phyloP scores from a whole-genome alignment of 1,139 yeast genomes.

The Protomyces arabidopsidicola region DNA sequence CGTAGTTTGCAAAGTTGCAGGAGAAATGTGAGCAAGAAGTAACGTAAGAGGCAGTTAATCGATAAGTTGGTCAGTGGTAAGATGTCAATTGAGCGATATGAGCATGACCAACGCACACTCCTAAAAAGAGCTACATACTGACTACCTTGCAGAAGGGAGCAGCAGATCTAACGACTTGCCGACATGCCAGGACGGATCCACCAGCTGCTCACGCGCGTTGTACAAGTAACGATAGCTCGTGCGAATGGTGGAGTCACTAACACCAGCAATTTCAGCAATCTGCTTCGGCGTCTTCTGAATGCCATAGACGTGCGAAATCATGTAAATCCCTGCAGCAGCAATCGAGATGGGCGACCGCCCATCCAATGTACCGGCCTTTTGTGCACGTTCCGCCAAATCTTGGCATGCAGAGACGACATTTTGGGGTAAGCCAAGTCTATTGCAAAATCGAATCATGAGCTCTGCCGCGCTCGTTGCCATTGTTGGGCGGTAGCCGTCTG shows the following conservation, averaged over 20 bases:
- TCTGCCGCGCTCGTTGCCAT: constrained; percentile 76
- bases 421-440: constrained; percentile 81
- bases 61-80: too few species aligned
- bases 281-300: constrained; percentile 60
- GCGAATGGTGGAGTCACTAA: constrained; percentile 94
- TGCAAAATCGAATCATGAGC: constrained; percentile 90
- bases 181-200: constrained; percentile 23
- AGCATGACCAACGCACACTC: too few species aligned
- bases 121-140: not conserved
- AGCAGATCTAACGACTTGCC: constrained; percentile 14
- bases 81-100: too few species aligned
- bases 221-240: constrained; percentile 81
- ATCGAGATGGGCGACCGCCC: constrained; percentile 97
- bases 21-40: too few species aligned
- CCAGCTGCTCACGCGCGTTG: constrained; percentile 37
- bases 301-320: constrained; percentile 81
- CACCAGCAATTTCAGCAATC: constrained; percentile 94
- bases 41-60: too few species aligned
- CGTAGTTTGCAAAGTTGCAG: too few species aligned
- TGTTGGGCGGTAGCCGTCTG: constrained; percentile 27
- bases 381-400: constrained; percentile 80
- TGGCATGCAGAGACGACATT: constrained; percentile 92
- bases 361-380: constrained; percentile 88
- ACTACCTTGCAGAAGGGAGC: constrained; percentile 18
- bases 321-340: constrained; percentile 94